Evolutionary conservation across 768 basidiomycete genomes (phyloP).

Genomic region (Leucocoprinus birnbaumii): DNA sequence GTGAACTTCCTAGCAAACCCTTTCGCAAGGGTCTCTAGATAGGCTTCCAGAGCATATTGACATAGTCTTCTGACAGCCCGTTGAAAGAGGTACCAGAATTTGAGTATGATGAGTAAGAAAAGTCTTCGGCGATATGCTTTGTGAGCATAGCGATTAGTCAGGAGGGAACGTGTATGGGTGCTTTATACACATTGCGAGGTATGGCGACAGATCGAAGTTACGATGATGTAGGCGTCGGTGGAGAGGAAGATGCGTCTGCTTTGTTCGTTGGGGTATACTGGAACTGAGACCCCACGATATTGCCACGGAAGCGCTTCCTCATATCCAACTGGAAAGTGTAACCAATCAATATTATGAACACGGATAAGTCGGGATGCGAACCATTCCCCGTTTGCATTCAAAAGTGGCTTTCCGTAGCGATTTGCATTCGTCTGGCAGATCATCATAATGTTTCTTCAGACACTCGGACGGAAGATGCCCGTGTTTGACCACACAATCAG

Average conservation of each 20-base stretch:
- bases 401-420: constrained; percentile 78
- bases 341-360: neutral
- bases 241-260: constrained; percentile 8
- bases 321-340: constrained; percentile 62
- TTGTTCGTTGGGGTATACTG: constrained; percentile 34
- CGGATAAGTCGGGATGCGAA: constrained; percentile 37
- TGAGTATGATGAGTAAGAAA: too few species aligned
- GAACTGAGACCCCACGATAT: constrained; percentile 55
- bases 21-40: neutral
- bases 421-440: constrained; percentile 81
- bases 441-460: constrained; percentile 66
- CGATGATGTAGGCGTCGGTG: constrained; percentile 7
- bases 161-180: too few species aligned
- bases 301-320: constrained; percentile 80
- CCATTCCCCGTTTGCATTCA: constrained; percentile 91
- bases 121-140: neutral
- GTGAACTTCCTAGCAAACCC: neutral
- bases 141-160: neutral
- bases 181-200: neutral
- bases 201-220: neutral
- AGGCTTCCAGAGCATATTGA: too few species aligned
- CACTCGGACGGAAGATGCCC: constrained; percentile 83
- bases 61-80: too few species aligned
- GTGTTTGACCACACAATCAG: constrained; percentile 84
- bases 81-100: too few species aligned